Evolutionary conservation across 2,329 filamentous ascomycete species (phyloP).

Genomic region (Ophiosphaerella narmari): DNA sequence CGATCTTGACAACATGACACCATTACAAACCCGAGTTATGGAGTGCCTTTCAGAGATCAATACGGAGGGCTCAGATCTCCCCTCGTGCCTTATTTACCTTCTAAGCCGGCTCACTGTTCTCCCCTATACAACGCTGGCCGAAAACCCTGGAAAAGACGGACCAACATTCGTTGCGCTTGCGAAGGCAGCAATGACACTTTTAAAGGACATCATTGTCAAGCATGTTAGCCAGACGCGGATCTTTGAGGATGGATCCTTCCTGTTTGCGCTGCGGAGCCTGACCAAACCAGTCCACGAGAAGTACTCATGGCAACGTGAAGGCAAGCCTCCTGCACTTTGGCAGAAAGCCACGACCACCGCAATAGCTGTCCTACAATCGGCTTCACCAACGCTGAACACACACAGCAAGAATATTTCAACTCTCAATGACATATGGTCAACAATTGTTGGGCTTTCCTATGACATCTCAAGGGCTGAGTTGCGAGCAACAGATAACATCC

Average conservation of each 20-base stretch:
- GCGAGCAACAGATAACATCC: constrained; percentile 44
- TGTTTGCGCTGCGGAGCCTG: constrained; percentile 68
- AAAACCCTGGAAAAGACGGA: constrained; percentile 46
- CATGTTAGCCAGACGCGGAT: constrained; percentile 69
- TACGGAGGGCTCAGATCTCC: constrained; percentile 67
- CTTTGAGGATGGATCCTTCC: constrained; percentile 70
- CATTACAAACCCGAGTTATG: constrained; percentile 72
- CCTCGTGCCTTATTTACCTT: constrained; percentile 69
- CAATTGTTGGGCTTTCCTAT: constrained; percentile 42
- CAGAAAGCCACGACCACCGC: constrained; percentile 74
- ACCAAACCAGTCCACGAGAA: constrained; percentile 75
- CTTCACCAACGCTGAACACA: constrained; percentile 57
- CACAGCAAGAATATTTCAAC: constrained; percentile 43
- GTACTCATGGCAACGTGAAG: constrained; percentile 75
- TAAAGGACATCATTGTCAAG: constrained; percentile 64
- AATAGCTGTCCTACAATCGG: constrained; percentile 69
- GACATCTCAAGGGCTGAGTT: constrained; percentile 46
- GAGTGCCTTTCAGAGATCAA: constrained; percentile 70
- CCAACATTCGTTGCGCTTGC: constrained; percentile 90
- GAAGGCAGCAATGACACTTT: constrained; percentile 75
- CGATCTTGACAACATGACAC: constrained; percentile 74
- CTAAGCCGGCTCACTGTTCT: constrained; percentile 73
- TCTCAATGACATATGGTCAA: constrained; percentile 66
- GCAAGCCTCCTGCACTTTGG: constrained; percentile 77
- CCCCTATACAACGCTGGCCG: constrained; percentile 59